Evolutionary conservation across 129 eudicot genomes (phyloP), one percentile per base, ranked within the genome.

Genomic region (Flaveria bidentis): DNA sequence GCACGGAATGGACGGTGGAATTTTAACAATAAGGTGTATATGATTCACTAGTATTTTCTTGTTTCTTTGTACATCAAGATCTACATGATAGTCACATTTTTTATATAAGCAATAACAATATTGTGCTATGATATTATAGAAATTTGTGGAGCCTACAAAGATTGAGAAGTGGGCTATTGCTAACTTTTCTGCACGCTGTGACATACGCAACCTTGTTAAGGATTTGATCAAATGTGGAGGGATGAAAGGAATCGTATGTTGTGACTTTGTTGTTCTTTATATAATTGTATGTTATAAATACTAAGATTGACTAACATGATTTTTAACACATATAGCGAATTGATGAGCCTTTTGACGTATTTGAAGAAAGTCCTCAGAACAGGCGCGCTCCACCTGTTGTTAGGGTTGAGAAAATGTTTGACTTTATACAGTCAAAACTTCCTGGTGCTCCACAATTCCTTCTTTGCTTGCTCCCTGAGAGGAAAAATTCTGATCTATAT

Each of bases 391-490:
- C 96, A 10, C 90, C 94, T 33, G 80, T 78, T 33, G 85, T 86
- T 72, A 77, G 96, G 61, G 96, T 93, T 7, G 98, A 93, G 41
- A 93, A 93, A 67, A 88, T 93, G 96, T 90, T 88, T 44, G 98
- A 90, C 55, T 80, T 80, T 2, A 77, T 90, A 67, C 83, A 75
- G 64, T 63, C 94, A 2, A 80, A 86, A 71, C 86, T 90, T 75
- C 94, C 90, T 42, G 96, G 84, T 30, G 88, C 96, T 6, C 96
- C 96, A 0, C 87, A 87, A 72, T 90, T 93, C 23, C 81, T 93
- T 28, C 86, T 93, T 4, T 93, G 98, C 76, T 82, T 93, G 66
- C 86, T 93, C 17, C 94, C 94, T 0, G 94, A 90, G 76, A 74
- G 97, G 71, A 92, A 92, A 79, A 92, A 92, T 67, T 89, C 86